phyloP scores from a whole-genome alignment of 1,284 basidiomycete genomes.

The Apiotrichum laibachii region DNA sequence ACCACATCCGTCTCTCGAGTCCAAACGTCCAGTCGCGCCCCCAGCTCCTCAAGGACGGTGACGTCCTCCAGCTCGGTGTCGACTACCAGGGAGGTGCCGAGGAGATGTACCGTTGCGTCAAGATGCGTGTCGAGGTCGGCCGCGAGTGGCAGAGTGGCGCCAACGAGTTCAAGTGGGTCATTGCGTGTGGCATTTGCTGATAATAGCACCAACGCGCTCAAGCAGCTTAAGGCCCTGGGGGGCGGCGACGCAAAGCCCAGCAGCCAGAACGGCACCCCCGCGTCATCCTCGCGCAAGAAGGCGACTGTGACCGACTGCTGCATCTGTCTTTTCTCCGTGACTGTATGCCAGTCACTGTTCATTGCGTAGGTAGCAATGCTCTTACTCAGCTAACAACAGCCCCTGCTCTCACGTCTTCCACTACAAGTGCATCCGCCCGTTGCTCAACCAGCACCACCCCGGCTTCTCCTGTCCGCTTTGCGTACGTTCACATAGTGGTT shows the following conservation, averaged over 20 bases:
- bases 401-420: slow-evolving; percentile 96
- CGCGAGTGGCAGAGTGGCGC: slow-evolving; percentile 83
- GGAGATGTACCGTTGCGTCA: slow-evolving; percentile 96
- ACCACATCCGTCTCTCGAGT: slow-evolving; percentile 82
- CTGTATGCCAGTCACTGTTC: slow-evolving; percentile 93
- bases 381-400: slow-evolving; percentile 34
- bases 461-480: slow-evolving; percentile 95
- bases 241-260: slow-evolving; percentile 29
- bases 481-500: slow-evolving; percentile 32
- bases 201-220: slow-evolving; percentile 45
- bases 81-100: slow-evolving; percentile 98
- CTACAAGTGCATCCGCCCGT: slow-evolving; percentile 94
- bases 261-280: background rate
- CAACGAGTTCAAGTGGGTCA: slow-evolving; percentile 90
- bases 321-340: slow-evolving; percentile 93
- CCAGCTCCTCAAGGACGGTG: slow-evolving; percentile 84
- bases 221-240: slow-evolving; percentile 45
- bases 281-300: slow-evolving; percentile 29
- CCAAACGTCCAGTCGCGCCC: slow-evolving; percentile 79
- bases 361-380: slow-evolving; percentile 60
- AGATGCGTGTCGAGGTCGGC: slow-evolving; percentile 85
- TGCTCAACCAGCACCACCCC: slow-evolving; percentile 81
- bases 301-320: slow-evolving; percentile 77
- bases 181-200: background rate
- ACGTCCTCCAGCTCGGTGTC: slow-evolving; percentile 91